These are phyloP conservation scores for Cardamine chenopodiifolia DNA, from an alignment of 345 rosid genomes.

Conservation along the genomic window DNA sequence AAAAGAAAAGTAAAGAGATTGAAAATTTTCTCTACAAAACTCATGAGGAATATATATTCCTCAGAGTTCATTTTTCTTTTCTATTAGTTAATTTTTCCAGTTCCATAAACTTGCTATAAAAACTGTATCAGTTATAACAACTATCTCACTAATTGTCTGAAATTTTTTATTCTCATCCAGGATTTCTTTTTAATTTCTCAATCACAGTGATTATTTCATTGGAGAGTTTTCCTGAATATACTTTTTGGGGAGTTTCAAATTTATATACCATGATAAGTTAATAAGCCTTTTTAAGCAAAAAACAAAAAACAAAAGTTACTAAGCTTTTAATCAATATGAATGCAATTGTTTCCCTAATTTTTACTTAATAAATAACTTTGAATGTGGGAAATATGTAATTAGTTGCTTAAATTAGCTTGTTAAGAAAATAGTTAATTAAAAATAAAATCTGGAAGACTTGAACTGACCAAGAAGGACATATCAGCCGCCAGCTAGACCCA, in stretches of 20 bases:
- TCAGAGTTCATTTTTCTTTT: too few relatives aligned
- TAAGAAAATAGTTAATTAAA: background rate
- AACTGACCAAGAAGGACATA: slow-evolving; percentile 30
- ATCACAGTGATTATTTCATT: background rate
- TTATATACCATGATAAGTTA: background rate
- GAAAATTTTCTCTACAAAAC: background rate
- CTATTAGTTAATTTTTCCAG: background rate
- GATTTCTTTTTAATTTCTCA: background rate
- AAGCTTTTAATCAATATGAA: background rate
- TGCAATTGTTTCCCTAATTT: background rate
- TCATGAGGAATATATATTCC: background rate
- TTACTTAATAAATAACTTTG: background rate
- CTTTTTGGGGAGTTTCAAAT: background rate
- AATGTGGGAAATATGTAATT: background rate
- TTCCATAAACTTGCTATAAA: background rate
- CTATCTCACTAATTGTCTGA: background rate
- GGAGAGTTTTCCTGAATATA: background rate
- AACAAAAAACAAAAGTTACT: background rate
- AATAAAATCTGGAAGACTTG: background rate
- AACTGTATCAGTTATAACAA: background rate
- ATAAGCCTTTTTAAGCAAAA: background rate
- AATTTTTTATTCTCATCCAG: background rate
- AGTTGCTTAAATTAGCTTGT: background rate
- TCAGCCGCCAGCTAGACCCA: slow-evolving; percentile 36
- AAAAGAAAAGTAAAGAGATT: background rate